phyloP scores from a whole-genome alignment of 371 early-diverging fungal species.

The Mucor circinelloides region DNA sequence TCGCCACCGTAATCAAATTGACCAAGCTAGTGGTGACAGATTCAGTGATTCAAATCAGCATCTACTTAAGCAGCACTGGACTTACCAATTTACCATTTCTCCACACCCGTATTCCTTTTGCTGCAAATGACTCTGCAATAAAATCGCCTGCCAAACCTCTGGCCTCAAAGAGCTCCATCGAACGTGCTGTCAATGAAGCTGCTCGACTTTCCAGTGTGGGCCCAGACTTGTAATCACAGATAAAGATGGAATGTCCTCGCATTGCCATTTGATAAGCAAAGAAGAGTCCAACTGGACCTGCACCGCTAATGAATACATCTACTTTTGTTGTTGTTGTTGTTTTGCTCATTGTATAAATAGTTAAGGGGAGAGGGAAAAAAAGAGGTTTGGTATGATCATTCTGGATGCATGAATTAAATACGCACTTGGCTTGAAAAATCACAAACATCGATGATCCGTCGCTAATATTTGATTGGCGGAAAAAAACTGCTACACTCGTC shows the following conservation, averaged over 20 bases:
- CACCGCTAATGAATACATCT: conserved; percentile 45
- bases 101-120: conserved; percentile 26
- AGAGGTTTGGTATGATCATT: too few relatives aligned
- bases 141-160: conserved; percentile 31
- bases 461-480: too few relatives aligned
- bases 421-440: too few relatives aligned
- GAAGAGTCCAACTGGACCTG: conserved; percentile 49
- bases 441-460: too few relatives aligned
- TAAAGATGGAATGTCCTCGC: conserved; percentile 38
- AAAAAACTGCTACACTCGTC: too few relatives aligned
- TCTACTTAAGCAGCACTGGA: too few relatives aligned
- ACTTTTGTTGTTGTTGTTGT: conserved; percentile 4
- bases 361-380: too few relatives aligned
- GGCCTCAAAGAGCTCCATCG: conserved; percentile 40
- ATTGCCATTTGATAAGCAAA: conserved; percentile 37
- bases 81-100: conserved; percentile 26
- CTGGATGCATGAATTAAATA: too few relatives aligned
- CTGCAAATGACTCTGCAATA: conserved; percentile 18
- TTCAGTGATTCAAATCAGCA: neutral
- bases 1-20: conserved; percentile 25
- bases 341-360: too few relatives aligned
- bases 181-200: conserved; percentile 38
- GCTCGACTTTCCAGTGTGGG: conserved; percentile 49
- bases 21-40: conserved; percentile 2
- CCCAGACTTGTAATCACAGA: conserved; percentile 37